Evolutionary conservation across 805 yeast genomes (phyloP), one percentile per base, ranked within the genome.

Genomic region (Ogataea methylovora): DNA sequence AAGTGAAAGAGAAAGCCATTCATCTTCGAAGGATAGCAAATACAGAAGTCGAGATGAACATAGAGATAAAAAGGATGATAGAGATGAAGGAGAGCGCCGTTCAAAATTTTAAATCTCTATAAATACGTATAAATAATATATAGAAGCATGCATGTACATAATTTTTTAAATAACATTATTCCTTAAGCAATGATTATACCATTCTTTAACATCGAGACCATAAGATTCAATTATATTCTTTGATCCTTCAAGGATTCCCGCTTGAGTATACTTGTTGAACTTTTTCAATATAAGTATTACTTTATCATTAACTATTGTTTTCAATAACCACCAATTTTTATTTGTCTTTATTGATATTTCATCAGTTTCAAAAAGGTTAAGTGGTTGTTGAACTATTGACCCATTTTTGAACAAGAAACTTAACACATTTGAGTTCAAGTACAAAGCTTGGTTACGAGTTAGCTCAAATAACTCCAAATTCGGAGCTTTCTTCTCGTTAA

Each of bases 321-420:
- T 38, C 13, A 49, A 30, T 26, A 56, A 48, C 54, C 58, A 54
- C 49, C 53, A 48, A 21, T 41, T 44, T 22, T 33, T 41, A 32
- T 44, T 48, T 14, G 54, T 29, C 29, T 52, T 52, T 14, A 49
- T 36, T 5, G 52, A 28, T 26, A 14, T 18, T 26, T 31, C 29
- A 11, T 31, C 29, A n/a, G 11, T 27, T 10, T 27, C 29, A n/a
- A n/a, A n/a, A n/a, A n/a, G n/a, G n/a, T n/a, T n/a, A n/a, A n/a
- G n/a, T n/a, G n/a, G n/a, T n/a, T n/a, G n/a, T n/a, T n/a, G n/a
- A n/a, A n/a, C n/a, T n/a, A n/a, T n/a, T n/a, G n/a, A n/a, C n/a
- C n/a, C n/a, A n/a, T 15, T 8, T 7, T 15, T 13, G 10, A 25
- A 7, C 11, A 13, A 13, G 6, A 13, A 13, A 6, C 10, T 15